A percentile compares a stretch with the other conserved stretches of the same genome.
These are phyloP conservation scores for Ballota nigra DNA, from an alignment of 257 asterid genomes.

Conservation along the genomic window DNA sequence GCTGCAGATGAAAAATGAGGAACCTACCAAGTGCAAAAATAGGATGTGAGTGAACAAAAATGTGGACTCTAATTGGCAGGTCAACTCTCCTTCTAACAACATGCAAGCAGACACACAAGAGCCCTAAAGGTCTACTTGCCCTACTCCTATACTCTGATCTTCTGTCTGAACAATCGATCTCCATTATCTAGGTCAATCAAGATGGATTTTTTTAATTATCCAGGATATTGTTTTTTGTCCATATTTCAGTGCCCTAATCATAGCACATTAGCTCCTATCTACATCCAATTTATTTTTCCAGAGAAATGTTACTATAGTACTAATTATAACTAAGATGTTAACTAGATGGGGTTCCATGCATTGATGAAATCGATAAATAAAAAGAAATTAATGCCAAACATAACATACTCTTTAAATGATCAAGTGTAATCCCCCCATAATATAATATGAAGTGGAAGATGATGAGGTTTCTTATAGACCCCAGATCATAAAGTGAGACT, in stretches of 20 bases:
- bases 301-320: not conserved
- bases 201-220: conserved; percentile 16
- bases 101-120: not conserved
- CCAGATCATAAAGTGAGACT: too few relatives aligned
- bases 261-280: not conserved
- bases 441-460: too few relatives aligned
- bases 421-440: too few relatives aligned
- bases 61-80: conserved; percentile 59
- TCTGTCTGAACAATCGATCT: not conserved
- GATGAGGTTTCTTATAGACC: too few relatives aligned
- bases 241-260: conserved; percentile 47
- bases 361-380: too few relatives aligned
- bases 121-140: conserved; percentile 11
- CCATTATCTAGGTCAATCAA: conserved; percentile 24
- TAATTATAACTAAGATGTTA: not conserved
- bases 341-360: not conserved
- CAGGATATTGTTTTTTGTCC: conserved; percentile 32
- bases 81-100: conserved; percentile 39
- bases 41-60: conserved; percentile 34
- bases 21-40: conserved; percentile 19
- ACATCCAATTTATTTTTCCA: not conserved
- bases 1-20: conserved; percentile 32
- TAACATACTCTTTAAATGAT: too few relatives aligned
- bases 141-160: not conserved
- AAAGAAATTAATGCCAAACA: too few relatives aligned